Conservation (phyloP, 805 yeast genomes). For the Ogataea angusta region DNA sequence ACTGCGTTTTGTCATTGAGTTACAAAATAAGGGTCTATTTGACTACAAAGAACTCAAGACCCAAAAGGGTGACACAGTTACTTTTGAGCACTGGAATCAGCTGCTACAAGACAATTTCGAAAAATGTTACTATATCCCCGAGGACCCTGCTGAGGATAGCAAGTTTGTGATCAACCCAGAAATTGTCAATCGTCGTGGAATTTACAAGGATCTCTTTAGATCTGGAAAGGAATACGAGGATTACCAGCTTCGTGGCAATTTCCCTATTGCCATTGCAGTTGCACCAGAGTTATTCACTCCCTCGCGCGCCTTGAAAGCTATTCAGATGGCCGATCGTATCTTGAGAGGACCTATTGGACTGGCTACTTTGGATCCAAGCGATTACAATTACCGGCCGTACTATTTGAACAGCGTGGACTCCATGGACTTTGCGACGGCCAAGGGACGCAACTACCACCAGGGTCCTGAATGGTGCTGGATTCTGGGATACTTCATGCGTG, state of each 20-base stretch:
- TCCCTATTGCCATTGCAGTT: constrained; percentile 87
- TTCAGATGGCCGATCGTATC: constrained; percentile 65
- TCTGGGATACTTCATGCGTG: constrained; percentile 82
- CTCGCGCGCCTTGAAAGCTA: constrained; percentile 57
- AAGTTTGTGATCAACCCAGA: constrained; percentile 57
- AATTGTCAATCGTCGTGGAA: constrained; percentile 85
- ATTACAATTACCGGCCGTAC: constrained; percentile 87
- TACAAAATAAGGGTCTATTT: constrained; percentile 55
- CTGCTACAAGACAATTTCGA: constrained; percentile 74
- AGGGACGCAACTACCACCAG: constrained; percentile 96
- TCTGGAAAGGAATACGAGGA: constrained; percentile 90
- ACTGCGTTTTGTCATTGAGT: constrained; percentile 69
- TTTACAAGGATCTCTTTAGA: constrained; percentile 81
- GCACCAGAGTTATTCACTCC: constrained; percentile 88
- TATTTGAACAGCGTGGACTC: constrained; percentile 78
- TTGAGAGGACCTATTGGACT: constrained; percentile 90
- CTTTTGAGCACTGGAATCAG: constrained; percentile 69
- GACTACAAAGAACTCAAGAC: constrained; percentile 53
- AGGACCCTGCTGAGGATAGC: constrained; percentile 55
- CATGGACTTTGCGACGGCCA: constrained; percentile 85
- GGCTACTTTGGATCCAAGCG: constrained; percentile 89
- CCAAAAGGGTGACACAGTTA: constrained; percentile 53
- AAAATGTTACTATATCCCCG: constrained; percentile 72
- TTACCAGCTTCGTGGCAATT: constrained; percentile 89
- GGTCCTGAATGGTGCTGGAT: constrained; percentile 99